These are phyloP conservation scores for Trametes sanguinea DNA, from an alignment of 768 basidiomycete species.

Conservation along the genomic window DNA sequence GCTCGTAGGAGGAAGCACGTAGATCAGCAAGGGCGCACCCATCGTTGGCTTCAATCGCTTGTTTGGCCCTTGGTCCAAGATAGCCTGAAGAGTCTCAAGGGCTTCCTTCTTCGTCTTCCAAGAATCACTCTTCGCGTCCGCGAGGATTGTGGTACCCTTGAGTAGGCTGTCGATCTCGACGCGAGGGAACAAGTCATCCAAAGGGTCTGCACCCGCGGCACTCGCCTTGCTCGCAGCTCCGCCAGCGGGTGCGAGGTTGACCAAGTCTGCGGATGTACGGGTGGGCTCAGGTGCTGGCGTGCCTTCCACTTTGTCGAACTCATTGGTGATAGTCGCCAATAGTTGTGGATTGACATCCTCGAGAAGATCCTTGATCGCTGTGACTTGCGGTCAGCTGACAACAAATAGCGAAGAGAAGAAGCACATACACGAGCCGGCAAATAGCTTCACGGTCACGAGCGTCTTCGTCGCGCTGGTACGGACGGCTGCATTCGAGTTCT, in stretches of 20 bases:
- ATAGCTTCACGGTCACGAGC: constrained; percentile 87
- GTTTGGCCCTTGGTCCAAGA: constrained; percentile 89
- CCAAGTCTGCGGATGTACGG: constrained; percentile 75
- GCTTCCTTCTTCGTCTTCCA: constrained; percentile 99
- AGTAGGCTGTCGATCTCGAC: constrained; percentile 89
- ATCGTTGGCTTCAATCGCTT: constrained; percentile 89
- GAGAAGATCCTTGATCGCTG: constrained; percentile 89
- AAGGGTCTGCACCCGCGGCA: constrained; percentile 55
- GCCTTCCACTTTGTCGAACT: constrained; percentile 92
- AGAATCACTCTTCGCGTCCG: constrained; percentile 86
- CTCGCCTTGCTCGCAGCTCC: constrained; percentile 41
- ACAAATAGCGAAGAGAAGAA: neutral
- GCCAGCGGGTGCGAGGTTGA: constrained; percentile 45
- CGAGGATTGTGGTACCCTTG: constrained; percentile 78
- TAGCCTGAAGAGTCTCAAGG: constrained; percentile 77
- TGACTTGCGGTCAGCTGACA: constrained; percentile 1
- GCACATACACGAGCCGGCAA: constrained; percentile 80
- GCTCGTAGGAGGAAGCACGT: neutral
- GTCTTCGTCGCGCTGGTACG: constrained; percentile 92
- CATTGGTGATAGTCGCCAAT: constrained; percentile 82
- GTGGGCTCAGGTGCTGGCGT: constrained; percentile 75
- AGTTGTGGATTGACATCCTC: constrained; percentile 95
- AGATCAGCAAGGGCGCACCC: constrained; percentile 51
- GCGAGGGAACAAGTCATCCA: constrained; percentile 94
- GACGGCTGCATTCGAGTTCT: constrained; percentile 93